These are phyloP conservation scores for Chaetoceros muelleri DNA, from an alignment of 108 stramenopile genomes.

Conservation along the genomic window DNA sequence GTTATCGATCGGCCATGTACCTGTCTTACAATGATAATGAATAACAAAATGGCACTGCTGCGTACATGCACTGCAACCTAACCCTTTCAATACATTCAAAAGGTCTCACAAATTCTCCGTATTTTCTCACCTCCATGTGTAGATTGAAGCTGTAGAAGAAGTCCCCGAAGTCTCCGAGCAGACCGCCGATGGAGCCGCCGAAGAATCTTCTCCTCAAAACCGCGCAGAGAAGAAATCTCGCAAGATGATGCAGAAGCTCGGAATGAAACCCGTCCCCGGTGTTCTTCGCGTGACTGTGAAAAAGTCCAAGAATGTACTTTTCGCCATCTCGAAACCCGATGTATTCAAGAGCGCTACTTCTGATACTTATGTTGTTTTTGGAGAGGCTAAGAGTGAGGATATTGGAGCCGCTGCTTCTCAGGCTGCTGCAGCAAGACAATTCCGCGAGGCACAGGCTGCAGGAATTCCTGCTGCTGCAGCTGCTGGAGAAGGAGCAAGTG, in stretches of 20 bases:
- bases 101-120: too few species aligned
- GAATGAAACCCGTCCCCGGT: constrained; percentile 90
- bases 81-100: too few species aligned
- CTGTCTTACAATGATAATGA: too few species aligned
- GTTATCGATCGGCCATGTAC: too few species aligned
- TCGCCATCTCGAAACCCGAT: constrained; percentile 93
- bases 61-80: too few species aligned
- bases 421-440: constrained; percentile 81
- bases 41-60: too few species aligned
- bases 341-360: constrained; percentile 88
- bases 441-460: constrained; percentile 45
- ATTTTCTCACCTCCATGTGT: too few species aligned
- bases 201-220: constrained; percentile 40
- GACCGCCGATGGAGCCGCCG: neutral
- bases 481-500: constrained; percentile 21
- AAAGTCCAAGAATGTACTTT: constrained; percentile 93
- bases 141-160: neutral
- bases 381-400: constrained; percentile 98
- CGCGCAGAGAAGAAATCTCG: constrained; percentile 98
- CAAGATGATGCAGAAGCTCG: constrained; percentile 97
- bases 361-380: constrained; percentile 98
- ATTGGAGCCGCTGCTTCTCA: constrained; percentile 60
- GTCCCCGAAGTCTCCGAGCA: neutral
- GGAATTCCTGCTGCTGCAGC: constrained; percentile 36
- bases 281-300: constrained; percentile 95